These are phyloP conservation scores for Colletotrichum falcatum DNA, from an alignment of 2,329 filamentous ascomycete species.

Conservation along the genomic window DNA sequence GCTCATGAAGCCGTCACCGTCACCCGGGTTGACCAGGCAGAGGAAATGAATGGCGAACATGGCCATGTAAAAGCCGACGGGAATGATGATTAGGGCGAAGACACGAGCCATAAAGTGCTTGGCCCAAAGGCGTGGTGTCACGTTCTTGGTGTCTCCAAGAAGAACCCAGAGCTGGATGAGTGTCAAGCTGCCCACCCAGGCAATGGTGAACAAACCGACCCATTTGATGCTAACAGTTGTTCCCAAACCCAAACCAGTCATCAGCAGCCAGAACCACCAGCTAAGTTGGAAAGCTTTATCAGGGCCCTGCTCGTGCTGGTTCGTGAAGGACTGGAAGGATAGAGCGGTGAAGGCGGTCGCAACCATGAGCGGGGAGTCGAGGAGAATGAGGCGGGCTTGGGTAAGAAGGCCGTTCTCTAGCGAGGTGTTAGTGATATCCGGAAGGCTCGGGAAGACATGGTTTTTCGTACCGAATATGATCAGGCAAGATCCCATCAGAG, in stretches of 20 bases:
- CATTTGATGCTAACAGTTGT: conserved; percentile 97
- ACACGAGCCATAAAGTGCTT: conserved; percentile 94
- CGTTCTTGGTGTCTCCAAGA: conserved; percentile 87
- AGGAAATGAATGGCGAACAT: conserved; percentile 99
- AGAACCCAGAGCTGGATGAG: conserved; percentile 94
- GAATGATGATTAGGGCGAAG: conserved; percentile 93
- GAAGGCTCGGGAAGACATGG: not conserved
- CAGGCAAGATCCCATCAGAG: conserved; percentile 83
- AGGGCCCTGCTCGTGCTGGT: conserved; percentile 95
- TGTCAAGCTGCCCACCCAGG: conserved; percentile 95
- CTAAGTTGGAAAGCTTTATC: conserved; percentile 85
- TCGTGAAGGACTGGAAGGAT: conserved; percentile 92
- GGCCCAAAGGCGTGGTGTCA: conserved; percentile 86
- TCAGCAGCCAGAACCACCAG: conserved; percentile 98
- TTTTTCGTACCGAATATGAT: conserved; percentile 82
- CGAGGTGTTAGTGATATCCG: conserved; percentile 45
- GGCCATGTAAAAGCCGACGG: conserved; percentile 89
- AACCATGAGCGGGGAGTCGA: conserved; percentile 94
- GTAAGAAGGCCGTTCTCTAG: conserved; percentile 94
- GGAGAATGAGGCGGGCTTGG: conserved; percentile 93
- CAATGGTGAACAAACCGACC: conserved; percentile 98
- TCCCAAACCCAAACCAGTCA: conserved; percentile 88
- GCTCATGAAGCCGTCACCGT: conserved; percentile 99
- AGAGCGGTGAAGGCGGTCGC: conserved; percentile 93
- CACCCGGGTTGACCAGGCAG: conserved; percentile 92